A percentile compares a stretch with the other conserved stretches of the same genome.
Evolutionary conservation across 2,329 filamentous ascomycete species (phyloP).

Genomic region (Fusarium sp.): DNA sequence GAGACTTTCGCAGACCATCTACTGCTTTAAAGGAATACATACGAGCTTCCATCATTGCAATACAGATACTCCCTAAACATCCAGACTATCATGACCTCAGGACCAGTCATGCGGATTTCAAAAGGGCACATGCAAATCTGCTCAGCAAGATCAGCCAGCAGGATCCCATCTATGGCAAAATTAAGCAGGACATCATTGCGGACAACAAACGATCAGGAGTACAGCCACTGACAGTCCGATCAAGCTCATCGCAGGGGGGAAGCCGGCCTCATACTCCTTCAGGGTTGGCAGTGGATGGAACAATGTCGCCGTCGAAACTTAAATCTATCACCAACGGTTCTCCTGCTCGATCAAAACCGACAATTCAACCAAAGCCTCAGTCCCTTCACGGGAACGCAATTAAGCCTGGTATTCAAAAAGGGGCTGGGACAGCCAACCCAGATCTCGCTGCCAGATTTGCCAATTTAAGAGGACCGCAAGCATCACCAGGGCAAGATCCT

Average conservation of each 20-base stretch:
- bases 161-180: conserved; percentile 63
- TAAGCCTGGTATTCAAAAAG: conserved; percentile 48
- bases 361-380: conserved; percentile 75
- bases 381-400: conserved; percentile 71
- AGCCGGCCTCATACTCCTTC: conserved; percentile 32
- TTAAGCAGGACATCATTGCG: conserved; percentile 70
- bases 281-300: conserved; percentile 20
- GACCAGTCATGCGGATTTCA: conserved; percentile 62
- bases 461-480: conserved; percentile 61
- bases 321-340: conserved; percentile 31
- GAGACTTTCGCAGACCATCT: conserved; percentile 75
- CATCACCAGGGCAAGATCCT: conserved; percentile 62
- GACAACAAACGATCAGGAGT: conserved; percentile 74
- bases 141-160: conserved; percentile 63
- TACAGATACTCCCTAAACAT: conserved; percentile 81
- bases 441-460: conserved; percentile 70
- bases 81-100: conserved; percentile 77
- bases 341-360: conserved; percentile 56
- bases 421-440: conserved; percentile 48
- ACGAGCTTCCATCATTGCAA: conserved; percentile 80
- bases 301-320: conserved; percentile 26
- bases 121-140: conserved; percentile 62
- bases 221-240: conserved; percentile 52
- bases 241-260: conserved; percentile 31
- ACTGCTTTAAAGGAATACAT: conserved; percentile 87